Evolutionary conservation across 768 basidiomycete species (phyloP), one percentile per base, ranked within the genome.

Genomic region (Suillus plorans): DNA sequence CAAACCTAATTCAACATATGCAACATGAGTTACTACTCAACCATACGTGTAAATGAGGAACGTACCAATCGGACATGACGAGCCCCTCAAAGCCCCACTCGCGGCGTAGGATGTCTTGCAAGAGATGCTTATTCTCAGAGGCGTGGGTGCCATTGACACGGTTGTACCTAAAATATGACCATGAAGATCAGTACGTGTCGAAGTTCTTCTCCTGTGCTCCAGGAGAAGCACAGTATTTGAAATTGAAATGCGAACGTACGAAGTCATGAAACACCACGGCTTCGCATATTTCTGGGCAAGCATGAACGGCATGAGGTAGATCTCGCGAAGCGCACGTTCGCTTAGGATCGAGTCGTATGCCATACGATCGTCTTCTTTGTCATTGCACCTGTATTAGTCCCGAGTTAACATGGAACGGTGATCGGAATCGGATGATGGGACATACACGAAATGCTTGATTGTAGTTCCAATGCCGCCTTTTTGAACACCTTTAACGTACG

Each of bases 371-470:
- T 91, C 84, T 73, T 94, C 91, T 74, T 92, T 92, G 78, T 94
- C 92, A 70, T 94, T 94, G 28, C 84, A 86, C 22, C 88, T 88
- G 63, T 20, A 12, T 25, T 52, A 63, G 47, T n/a, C 67, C 64
- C 45, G 4, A 36, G 34, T 25, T 14, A 47, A 44, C 18, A 53
- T 42, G 58, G 20, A 34, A 34, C 36, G 8, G 18, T 14, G n/a
- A 37, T 9, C 37, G 50, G 14, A 31, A 12, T 34, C 1, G n/a
- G 10, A 22, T 57, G 44, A 18, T n/a, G 13, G 36, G 22, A 69
- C 80, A n/a, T 74, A 89, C 88, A 89, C 86, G 67, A 91, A 94
- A 72, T 94, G 93, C 73, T 94, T 94, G 79, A 94, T 89, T 4
- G 89, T 82, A 6, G 86, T 82, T 22, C 88, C 90, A 53, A 95